A percentile compares a stretch with the other conserved stretches of the same genome.
Conservation (phyloP, 768 basidiomycete genomes). For the Tulasnella sp. region DNA sequence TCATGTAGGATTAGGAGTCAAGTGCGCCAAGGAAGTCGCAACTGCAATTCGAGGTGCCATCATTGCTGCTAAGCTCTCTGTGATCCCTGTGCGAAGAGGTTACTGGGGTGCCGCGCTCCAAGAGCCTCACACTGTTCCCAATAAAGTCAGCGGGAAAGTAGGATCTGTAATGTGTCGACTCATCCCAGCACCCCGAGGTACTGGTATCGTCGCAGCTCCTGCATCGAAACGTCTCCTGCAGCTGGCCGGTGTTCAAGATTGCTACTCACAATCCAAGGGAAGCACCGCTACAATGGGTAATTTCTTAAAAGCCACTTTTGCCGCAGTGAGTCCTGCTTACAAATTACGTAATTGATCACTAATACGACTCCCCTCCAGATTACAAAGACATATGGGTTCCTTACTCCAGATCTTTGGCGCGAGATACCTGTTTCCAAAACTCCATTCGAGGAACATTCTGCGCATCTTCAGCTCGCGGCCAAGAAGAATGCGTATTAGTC, state of each 20-base stretch:
- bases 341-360: slow-evolving; percentile 3
- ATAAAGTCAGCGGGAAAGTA: slow-evolving; percentile 96
- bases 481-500: slow-evolving; percentile 29
- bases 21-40: slow-evolving; percentile 99
- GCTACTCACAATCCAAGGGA: slow-evolving; percentile 96
- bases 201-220: slow-evolving; percentile 98
- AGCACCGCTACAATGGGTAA: slow-evolving; percentile 98
- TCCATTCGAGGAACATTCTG: slow-evolving; percentile 92
- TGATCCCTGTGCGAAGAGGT: slow-evolving; percentile 95
- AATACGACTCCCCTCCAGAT: slow-evolving; percentile 39
- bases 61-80: slow-evolving; percentile 94
- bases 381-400: slow-evolving; percentile 96
- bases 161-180: slow-evolving; percentile 99
- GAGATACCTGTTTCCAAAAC: slow-evolving; percentile 81
- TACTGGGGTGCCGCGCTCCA: slow-evolving; percentile 99
- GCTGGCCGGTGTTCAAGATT: slow-evolving; percentile 94
- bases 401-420: slow-evolving; percentile 95
- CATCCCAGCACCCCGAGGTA: slow-evolving; percentile 96
- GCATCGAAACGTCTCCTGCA: slow-evolving; percentile 94
- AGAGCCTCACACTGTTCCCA: slow-evolving; percentile 97
- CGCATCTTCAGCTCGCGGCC: slow-evolving; percentile 72
- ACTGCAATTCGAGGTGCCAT: slow-evolving; percentile 99
- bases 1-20: slow-evolving; percentile 97
- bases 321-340: slow-evolving; percentile 47
- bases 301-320: slow-evolving; percentile 96